Conservation (phyloP, 169 alveolate species). For the Babesia bovis region DNA sequence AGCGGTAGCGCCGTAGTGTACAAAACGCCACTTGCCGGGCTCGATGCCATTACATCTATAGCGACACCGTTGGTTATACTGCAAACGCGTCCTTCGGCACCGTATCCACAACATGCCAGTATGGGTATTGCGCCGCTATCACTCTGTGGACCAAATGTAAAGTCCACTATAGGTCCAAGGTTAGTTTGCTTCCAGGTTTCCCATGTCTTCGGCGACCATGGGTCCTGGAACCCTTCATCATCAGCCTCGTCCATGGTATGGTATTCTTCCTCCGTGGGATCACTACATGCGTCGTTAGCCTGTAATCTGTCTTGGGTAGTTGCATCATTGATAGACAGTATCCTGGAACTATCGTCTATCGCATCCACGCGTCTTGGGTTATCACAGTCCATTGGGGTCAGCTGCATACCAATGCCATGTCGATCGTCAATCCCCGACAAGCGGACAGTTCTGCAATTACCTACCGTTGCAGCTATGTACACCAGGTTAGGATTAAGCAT, state of each 20-base stretch:
- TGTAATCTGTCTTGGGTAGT: background rate
- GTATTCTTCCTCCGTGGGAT: background rate
- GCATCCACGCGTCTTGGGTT: background rate
- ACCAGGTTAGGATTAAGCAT: constrained; percentile 21
- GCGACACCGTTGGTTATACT: constrained; percentile 47
- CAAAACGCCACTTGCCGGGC: constrained; percentile 25
- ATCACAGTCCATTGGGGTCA: background rate
- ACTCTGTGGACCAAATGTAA: constrained; percentile 46
- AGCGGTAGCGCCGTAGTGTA: constrained; percentile 10
- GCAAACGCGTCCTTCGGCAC: constrained; percentile 53
- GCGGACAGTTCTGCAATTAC: constrained; percentile 38
- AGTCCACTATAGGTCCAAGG: constrained; percentile 62
- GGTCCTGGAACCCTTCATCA: background rate
- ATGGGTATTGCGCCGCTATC: constrained; percentile 25
- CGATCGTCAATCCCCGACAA: background rate
- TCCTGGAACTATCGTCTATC: background rate
- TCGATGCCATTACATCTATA: constrained; percentile 20
- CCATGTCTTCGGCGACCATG: background rate
- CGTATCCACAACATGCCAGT: constrained; percentile 64
- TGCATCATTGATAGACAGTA: background rate
- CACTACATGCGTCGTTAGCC: background rate
- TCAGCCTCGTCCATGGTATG: background rate
- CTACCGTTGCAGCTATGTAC: constrained; percentile 43
- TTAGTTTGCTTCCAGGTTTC: constrained; percentile 59
- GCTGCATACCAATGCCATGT: background rate